A percentile compares a stretch with the other conserved stretches of the same genome.
Conservation (phyloP, 345 rosid genomes). For the Eutrema heterophyllum region DNA sequence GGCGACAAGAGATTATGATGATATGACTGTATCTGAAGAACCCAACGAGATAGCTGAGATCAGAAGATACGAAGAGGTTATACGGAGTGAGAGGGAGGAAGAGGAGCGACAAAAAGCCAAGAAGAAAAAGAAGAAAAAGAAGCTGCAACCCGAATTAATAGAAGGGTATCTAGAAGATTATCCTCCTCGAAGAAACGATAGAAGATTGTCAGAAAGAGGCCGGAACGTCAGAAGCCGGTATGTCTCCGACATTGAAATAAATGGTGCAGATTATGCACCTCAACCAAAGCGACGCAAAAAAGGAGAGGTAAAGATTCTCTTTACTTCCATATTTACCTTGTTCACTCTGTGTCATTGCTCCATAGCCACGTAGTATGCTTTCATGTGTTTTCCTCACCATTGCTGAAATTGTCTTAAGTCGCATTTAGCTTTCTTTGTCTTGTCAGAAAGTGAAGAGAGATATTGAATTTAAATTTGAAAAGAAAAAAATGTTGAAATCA, state of each 20-base stretch:
- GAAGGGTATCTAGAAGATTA: slow-evolving; percentile 47
- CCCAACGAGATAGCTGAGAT: slow-evolving; percentile 59
- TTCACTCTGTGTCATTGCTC: neutral
- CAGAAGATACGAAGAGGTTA: slow-evolving; percentile 62
- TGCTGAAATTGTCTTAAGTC: neutral
- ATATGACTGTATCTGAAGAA: slow-evolving; percentile 43
- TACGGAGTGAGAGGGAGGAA: slow-evolving; percentile 81
- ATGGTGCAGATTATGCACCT: slow-evolving; percentile 49
- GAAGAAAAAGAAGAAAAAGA: slow-evolving; percentile 75
- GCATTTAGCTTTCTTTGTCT: neutral
- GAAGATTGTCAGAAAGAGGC: slow-evolving; percentile 62
- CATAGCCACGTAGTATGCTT: neutral
- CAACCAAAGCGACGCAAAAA: slow-evolving; percentile 85
- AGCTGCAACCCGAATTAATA: slow-evolving; percentile 43
- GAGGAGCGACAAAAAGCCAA: slow-evolving; percentile 73
- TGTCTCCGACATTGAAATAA: slow-evolving; percentile 43
- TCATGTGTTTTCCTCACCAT: neutral
- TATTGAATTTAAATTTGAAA: neutral
- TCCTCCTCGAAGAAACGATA: slow-evolving; percentile 56
- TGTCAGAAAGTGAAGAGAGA: neutral
- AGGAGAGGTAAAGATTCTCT: slow-evolving; percentile 65
- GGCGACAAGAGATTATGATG: slow-evolving; percentile 41
- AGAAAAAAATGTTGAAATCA: neutral
- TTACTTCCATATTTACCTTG: neutral
- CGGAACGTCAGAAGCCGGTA: slow-evolving; percentile 57